Evolutionary conservation across 192 early-diverging fungal species (phyloP), one percentile per base, ranked within the genome.

Genomic region (Anaeromyces robustus): DNA sequence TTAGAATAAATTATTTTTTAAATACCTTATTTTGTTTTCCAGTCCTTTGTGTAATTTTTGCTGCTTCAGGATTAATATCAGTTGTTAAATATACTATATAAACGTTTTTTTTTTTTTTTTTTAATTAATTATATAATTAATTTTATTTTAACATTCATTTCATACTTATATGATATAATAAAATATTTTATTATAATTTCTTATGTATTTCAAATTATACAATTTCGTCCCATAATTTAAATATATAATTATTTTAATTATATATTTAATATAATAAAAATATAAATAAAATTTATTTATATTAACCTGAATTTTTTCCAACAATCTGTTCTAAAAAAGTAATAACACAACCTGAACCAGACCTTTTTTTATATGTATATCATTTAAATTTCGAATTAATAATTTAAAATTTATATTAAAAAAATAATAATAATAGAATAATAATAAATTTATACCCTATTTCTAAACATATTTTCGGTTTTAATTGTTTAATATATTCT

Each of bases 51-150:
- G 95, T 95, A 0, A 94, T 93, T 4, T 78, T 77, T 79, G 85
- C 85, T 0, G 97, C 97, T 29, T 86, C 86, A 6, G 89, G 86
- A 84, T 97, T 97, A 81, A 97, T 92, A 82, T 97, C 97, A 12
- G 94, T 95, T 14, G 92, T 89, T 0, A 94, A 78, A 37, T 89
- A 87, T 22, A 87, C 88, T 89, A 78, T 30, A 77, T 78, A 41
- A 22, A 30, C 77, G 82, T 82, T 68, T 16, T 39, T 39, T 30
- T 29, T 77, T 31, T 4, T 30, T 4, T 68, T 26, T 78, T 41
- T 34, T 29, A n/a, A 31, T 18, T 29, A 77, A 17, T 1, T 13
- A 28, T 4, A 22, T 30, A 29, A 14, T 19, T 31, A 12, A 34
- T 4, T 80, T 26, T 78, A 86, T 84, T 80, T n/a, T n/a, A n/a